A percentile compares a stretch with the other conserved stretches of the same genome.
phyloP scores from a whole-genome alignment of 306 rosid genomes.

The Sophora flavescens region DNA sequence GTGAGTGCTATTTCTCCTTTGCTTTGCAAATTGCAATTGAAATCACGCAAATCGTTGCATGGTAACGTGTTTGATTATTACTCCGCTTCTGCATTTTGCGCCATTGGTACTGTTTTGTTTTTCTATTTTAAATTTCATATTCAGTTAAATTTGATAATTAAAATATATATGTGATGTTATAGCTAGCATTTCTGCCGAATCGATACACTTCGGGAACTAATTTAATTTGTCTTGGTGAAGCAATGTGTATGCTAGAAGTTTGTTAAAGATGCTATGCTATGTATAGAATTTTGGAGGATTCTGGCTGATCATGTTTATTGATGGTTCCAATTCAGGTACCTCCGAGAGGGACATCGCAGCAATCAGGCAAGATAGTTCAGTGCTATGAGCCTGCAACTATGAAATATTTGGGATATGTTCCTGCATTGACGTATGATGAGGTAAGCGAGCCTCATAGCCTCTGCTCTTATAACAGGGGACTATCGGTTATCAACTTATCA shows the following conservation, averaged over 20 bases:
- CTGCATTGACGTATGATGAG: conserved; percentile 78
- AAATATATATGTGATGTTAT: neutral
- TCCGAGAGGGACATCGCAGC: conserved; percentile 78
- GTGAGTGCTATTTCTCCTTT: conserved; percentile 54
- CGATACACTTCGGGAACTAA: neutral
- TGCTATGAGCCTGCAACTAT: conserved; percentile 95
- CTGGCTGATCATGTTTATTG: neutral
- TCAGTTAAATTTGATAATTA: neutral
- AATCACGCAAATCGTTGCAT: neutral
- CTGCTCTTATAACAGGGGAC: conserved; percentile 4
- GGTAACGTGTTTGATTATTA: neutral
- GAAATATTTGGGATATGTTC: conserved; percentile 82
- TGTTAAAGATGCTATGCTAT: neutral
- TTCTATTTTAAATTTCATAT: neutral
- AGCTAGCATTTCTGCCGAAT: neutral
- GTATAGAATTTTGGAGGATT: neutral
- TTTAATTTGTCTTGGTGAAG: neutral
- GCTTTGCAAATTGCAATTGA: neutral
- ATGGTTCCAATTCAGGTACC: conserved; percentile 67
- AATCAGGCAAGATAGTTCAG: conserved; percentile 71
- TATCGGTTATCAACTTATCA: neutral
- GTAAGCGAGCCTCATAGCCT: conserved; percentile 55
- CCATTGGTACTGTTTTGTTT: conserved; percentile 7
- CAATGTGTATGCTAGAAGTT: conserved; percentile 4
- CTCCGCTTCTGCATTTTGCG: conserved; percentile 38